Base-by-base conservation (phyloP, 1,139 yeast genomes). In the Torulaspora globosa region DNA sequence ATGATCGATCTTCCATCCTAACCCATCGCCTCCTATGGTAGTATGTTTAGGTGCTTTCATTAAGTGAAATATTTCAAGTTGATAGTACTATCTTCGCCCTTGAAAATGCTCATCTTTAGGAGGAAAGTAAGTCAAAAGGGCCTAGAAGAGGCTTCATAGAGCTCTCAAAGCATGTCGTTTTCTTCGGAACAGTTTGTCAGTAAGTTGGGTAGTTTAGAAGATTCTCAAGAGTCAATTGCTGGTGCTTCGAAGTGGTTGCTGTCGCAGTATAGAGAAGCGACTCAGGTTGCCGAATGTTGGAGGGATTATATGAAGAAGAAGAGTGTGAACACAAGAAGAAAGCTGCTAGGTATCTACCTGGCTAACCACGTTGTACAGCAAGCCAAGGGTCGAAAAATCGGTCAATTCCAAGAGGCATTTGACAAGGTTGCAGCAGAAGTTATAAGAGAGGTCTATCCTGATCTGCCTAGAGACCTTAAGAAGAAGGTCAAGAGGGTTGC, bases 321-420 rank as follows among this genome's bases (percentile, higher is more conserved):
- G 8, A 49, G 52, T 21, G 53, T 72, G 14, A 68, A 75, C 31
- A 62, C 73, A 14, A 62, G 71, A 49, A 76, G 82, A 59, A 75
- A 76, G 57, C 71, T 88, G 47, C 72, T 82, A 5, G 70, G 84
- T 39, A 73, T 88, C 36, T 88, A 88, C 59, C 71, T 88, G 27
- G 83, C 87, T 44, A 88, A 88, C 62, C 96, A 88, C 63, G 84
- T 88, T 26, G 86, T 86, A 1, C 96, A 88, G 63, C 87, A 85
- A 60, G 82, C 90, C 5, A 75, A 82, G 50, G 82, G 82, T 45
- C 82, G 82, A 58, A 74, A 78, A 52, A 79, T 79, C 55, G 70
- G 70, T 1, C 86, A 82, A 44, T 84, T 84, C 54, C 72, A 82
- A 21, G 66, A 66, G 3, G 82, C 80, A 3, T 87, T 85, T 66